These are phyloP conservation scores for Cercospora janseana DNA, from an alignment of 2,329 filamentous ascomycete species.

Conservation along the genomic window DNA sequence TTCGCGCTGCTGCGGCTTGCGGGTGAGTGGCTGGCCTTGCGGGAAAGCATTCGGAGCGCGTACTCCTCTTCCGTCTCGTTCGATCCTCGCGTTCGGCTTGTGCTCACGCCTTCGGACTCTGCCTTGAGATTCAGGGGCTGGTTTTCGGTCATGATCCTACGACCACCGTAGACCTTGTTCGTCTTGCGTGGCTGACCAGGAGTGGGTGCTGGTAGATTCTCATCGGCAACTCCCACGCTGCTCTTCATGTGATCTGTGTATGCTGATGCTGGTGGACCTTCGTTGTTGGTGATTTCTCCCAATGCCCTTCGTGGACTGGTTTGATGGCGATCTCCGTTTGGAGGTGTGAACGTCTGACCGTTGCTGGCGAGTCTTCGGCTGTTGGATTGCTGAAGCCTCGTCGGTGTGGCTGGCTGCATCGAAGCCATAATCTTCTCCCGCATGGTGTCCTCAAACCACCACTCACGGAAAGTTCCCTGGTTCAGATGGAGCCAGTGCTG, in stretches of 20 bases:
- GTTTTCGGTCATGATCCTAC: constrained; percentile 47
- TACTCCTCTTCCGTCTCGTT: constrained; percentile 88
- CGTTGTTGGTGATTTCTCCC: constrained; percentile 89
- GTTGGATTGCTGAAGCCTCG: constrained; percentile 48
- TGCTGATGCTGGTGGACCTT: constrained; percentile 49
- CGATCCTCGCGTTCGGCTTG: constrained; percentile 59
- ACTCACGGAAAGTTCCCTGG: constrained; percentile 95
- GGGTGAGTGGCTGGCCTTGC: constrained; percentile 63
- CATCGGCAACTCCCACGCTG: constrained; percentile 70
- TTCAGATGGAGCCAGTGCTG: constrained; percentile 99
- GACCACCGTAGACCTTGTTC: constrained; percentile 72
- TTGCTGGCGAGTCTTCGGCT: constrained; percentile 57
- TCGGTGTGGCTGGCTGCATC: constrained; percentile 56
- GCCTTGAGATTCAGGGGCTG: constrained; percentile 51
- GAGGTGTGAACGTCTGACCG: constrained; percentile 76
- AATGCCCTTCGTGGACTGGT: constrained; percentile 64
- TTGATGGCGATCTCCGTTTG: constrained; percentile 67
- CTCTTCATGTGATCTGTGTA: constrained; percentile 32
- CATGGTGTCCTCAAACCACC: constrained; percentile 80
- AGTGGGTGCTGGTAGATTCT: constrained; percentile 90
- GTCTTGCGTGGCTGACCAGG: constrained; percentile 94
- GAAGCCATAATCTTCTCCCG: constrained; percentile 74
- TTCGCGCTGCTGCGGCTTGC: constrained; percentile 54
- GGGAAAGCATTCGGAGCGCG: constrained; percentile 68
- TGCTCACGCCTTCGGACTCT: constrained; percentile 60